These are phyloP conservation scores for Camillea tinctor DNA, from an alignment of 2,329 filamentous ascomycete genomes.

Conservation along the genomic window DNA sequence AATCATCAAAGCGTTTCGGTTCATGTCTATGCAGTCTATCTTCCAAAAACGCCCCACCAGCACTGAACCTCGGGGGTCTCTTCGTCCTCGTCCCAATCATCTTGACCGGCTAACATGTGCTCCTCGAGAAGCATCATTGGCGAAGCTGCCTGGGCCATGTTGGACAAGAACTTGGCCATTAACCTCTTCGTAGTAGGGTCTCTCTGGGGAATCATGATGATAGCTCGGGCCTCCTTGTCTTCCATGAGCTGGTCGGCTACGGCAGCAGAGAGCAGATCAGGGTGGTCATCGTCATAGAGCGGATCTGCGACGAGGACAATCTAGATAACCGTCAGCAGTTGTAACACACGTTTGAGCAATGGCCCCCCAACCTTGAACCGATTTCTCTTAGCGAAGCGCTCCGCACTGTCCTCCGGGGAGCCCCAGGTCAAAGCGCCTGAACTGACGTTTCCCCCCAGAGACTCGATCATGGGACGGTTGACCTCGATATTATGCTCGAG, in stretches of 20 bases:
- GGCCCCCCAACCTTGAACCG: constrained; percentile 53
- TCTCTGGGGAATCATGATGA: constrained; percentile 79
- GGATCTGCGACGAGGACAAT: constrained; percentile 83
- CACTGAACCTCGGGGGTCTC: constrained; percentile 54
- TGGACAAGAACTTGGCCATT: constrained; percentile 58
- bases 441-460: constrained; percentile 54
- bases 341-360: not conserved
- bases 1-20: not conserved
- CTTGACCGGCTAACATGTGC: constrained; percentile 62
- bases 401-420: constrained; percentile 41
- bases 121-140: constrained; percentile 55
- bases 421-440: constrained; percentile 77
- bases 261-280: constrained; percentile 67
- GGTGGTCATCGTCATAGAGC: constrained; percentile 83
- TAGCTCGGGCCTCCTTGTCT: constrained; percentile 57
- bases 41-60: constrained; percentile 66
- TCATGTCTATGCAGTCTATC: constrained; percentile 2
- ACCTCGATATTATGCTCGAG: constrained; percentile 68
- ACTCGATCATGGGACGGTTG: constrained; percentile 59
- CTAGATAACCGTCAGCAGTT: constrained; percentile 33
- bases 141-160: constrained; percentile 53
- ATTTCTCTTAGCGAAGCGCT: constrained; percentile 43
- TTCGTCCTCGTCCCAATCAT: constrained; percentile 67
- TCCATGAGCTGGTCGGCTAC: constrained; percentile 66
- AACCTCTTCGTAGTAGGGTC: constrained; percentile 65